phyloP scores from a whole-genome alignment of 2,329 filamentous ascomycete species.

The Sarocladium oryzae region DNA sequence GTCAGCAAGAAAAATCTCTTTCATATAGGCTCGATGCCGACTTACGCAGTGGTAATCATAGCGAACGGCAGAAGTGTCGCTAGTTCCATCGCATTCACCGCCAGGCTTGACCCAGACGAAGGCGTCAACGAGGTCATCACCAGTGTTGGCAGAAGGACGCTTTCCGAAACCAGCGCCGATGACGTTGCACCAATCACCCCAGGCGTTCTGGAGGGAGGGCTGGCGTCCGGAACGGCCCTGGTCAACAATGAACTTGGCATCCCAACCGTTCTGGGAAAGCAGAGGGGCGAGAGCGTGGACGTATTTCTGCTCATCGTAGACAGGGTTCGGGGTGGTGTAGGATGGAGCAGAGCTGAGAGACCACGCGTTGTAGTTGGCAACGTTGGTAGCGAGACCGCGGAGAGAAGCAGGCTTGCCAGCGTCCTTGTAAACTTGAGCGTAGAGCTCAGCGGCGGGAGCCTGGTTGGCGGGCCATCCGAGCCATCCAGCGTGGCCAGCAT shows the following conservation, averaged over 20 bases:
- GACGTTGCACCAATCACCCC: conserved; percentile 66
- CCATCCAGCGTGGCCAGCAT: conserved; percentile 53
- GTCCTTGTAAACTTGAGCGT: conserved; percentile 40
- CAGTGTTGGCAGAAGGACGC: conserved; percentile 58
- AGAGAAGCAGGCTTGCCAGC: conserved; percentile 42
- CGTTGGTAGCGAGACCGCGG: conserved; percentile 50
- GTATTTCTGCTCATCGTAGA: conserved; percentile 52
- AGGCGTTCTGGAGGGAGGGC: conserved; percentile 50
- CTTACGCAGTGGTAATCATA: conserved; percentile 35
- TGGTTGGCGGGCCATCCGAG: conserved; percentile 52
- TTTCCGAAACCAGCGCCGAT: conserved; percentile 56
- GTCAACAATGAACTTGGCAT: conserved; percentile 42
- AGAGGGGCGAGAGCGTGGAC: conserved; percentile 57
- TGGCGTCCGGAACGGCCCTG: conserved; percentile 50
- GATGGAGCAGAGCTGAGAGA: conserved; percentile 32
- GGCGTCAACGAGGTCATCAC: conserved; percentile 52
- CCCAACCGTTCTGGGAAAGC: conserved; percentile 41
- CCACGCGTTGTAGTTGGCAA: conserved; percentile 52
- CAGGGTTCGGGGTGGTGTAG: conserved; percentile 40
- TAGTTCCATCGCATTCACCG: conserved; percentile 48
- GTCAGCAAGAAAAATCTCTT: conserved; percentile 55
- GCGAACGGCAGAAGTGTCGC: conserved; percentile 36
- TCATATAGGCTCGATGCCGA: conserved; percentile 30
- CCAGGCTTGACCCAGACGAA: conserved; percentile 69
- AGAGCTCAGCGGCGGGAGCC: conserved; percentile 38